Conservation (phyloP, 441 rosid species). For the Adansonia rubrostipa region DNA sequence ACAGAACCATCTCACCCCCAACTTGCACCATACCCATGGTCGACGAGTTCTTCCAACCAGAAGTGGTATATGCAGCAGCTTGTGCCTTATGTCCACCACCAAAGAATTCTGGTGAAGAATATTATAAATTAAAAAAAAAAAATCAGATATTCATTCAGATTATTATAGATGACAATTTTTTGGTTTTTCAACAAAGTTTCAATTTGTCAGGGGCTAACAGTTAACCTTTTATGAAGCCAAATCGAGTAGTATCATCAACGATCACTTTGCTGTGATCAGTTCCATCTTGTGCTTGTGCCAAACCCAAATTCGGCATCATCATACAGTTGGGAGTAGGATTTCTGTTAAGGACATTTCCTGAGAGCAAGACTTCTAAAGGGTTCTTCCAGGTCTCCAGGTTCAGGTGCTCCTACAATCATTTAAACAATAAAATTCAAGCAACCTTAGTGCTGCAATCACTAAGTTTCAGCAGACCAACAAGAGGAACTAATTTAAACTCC, state of each 20-base stretch:
- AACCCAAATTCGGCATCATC: conserved; percentile 7
- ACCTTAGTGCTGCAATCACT: neutral
- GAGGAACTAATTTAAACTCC: neutral
- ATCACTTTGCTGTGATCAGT: neutral
- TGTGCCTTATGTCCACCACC: conserved; percentile 13
- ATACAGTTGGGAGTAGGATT: conserved; percentile 21
- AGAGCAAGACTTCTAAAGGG: conserved; percentile 18
- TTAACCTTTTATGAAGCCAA: conserved; percentile 31
- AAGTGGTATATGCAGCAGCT: conserved; percentile 22
- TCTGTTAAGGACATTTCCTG: conserved; percentile 6
- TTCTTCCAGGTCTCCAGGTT: conserved; percentile 31
- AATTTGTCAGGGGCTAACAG: conserved; percentile 1
- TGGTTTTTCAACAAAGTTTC: neutral
- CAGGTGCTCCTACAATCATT: conserved; percentile 35
- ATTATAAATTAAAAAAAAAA: too few relatives aligned
- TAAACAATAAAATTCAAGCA: conserved; percentile 16
- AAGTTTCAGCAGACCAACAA: neutral
- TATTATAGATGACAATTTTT: conserved; percentile 12
- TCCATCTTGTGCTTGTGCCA: neutral
- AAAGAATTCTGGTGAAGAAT: conserved; percentile 25
- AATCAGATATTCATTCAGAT: neutral
- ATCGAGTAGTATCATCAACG: conserved; percentile 20
- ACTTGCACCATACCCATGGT: conserved; percentile 20
- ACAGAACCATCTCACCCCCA: conserved; percentile 25
- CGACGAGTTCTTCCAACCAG: neutral